These are phyloP conservation scores for Kalaharituber pfeilii DNA, from an alignment of 2,329 filamentous ascomycete genomes.

Conservation along the genomic window DNA sequence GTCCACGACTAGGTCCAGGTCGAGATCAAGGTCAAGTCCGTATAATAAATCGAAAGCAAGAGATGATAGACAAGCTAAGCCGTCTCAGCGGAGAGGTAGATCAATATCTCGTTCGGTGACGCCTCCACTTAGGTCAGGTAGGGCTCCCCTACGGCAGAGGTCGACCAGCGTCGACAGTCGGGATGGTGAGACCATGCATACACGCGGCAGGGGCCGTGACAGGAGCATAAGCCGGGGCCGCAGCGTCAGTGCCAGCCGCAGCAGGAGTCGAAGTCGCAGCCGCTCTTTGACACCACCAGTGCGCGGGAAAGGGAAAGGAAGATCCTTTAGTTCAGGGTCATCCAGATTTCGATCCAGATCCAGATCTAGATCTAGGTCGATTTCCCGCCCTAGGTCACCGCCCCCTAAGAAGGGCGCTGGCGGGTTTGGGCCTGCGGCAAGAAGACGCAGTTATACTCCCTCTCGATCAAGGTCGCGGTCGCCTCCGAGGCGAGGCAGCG, in stretches of 20 bases:
- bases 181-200: no score
- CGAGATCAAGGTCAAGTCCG: constrained; percentile 1
- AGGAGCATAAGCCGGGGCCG: constrained; percentile 13
- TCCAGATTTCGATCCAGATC: constrained; percentile 16
- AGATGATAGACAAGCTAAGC: background rate
- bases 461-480: constrained; percentile 3
- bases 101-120: background rate
- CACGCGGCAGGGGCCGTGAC: constrained; percentile 6
- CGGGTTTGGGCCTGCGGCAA: constrained; percentile 21
- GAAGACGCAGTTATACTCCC: constrained; percentile 23
- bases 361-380: constrained; percentile 8
- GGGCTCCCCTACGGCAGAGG: background rate
- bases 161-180: constrained; percentile 9
- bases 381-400: constrained; percentile 23
- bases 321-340: background rate
- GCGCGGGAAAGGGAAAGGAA: background rate
- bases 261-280: constrained; percentile 17
- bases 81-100: background rate
- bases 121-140: background rate
- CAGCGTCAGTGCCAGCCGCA: constrained; percentile 16
- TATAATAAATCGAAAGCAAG: no score
- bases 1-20: constrained; percentile 3
- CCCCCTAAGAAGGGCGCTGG: background rate
- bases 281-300: constrained; percentile 25
- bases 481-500: background rate